These are phyloP conservation scores for Rosa hybrid DNA, from an alignment of 331 rosid genomes.

Conservation along the genomic window DNA sequence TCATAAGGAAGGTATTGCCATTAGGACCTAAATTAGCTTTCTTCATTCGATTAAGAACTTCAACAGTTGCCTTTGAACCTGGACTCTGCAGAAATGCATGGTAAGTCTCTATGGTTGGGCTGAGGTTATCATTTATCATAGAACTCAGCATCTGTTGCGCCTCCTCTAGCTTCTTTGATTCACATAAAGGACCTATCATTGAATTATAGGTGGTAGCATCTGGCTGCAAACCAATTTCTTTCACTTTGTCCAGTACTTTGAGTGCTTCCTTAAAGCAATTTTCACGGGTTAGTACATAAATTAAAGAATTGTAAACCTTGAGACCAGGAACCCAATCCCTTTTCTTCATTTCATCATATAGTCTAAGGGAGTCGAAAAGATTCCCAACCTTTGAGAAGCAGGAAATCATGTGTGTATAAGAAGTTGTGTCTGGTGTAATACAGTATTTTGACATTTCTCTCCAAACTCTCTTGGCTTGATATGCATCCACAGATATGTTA, in stretches of 20 bases:
- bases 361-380: constrained; percentile 84
- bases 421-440: constrained; percentile 66
- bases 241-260: constrained; percentile 61
- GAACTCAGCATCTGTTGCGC: constrained; percentile 59
- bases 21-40: constrained; percentile 61
- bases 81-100: constrained; percentile 72
- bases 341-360: constrained; percentile 86
- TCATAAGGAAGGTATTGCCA: constrained; percentile 53
- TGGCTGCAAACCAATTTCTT: constrained; percentile 67
- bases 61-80: constrained; percentile 61
- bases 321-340: constrained; percentile 60
- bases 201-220: constrained; percentile 74
- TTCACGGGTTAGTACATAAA: constrained; percentile 55
- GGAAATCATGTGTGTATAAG: constrained; percentile 79
- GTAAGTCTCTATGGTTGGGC: constrained; percentile 72
- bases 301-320: constrained; percentile 67
- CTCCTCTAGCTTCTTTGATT: constrained; percentile 54
- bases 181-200: constrained; percentile 70
- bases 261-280: constrained; percentile 83
- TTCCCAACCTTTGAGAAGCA: constrained; percentile 81
- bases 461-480: constrained; percentile 89
- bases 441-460: constrained; percentile 80
- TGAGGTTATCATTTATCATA: constrained; percentile 61
- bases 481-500: constrained; percentile 57
- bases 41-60: constrained; percentile 63